Base-by-base conservation (phyloP, 164 flowering plant genomes). In the Chimonanthus salicifolius region DNA sequence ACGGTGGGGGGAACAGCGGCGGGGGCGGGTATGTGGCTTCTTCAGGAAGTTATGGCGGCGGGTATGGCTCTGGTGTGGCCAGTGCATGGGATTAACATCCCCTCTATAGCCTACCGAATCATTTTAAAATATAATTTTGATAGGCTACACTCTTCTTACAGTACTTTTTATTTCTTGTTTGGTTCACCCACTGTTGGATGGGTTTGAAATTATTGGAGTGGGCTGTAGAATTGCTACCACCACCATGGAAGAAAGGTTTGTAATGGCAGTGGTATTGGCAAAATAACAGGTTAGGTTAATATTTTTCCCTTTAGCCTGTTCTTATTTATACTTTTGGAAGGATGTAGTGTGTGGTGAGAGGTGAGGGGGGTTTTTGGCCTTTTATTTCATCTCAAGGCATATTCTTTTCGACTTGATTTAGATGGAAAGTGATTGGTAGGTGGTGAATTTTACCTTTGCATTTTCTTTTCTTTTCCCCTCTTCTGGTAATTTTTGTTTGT, bases 11-110 rank as follows among this genome's bases (percentile, higher is more conserved):
- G 11, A 78, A 74, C 67, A 74, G 77, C 45, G 74, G 82, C 49
- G 82, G 85, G 72, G 75, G 81, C 48, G 83, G 78, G 13, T 80
- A 83, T 69, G 88, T 82, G 13, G 78, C 69, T 46, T 49, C 74
- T 15, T 48, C 84, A 60, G 84, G 78, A 11, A 80, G 82, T 7
- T 79, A 75, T 54, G 83, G 85, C 3, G 84, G 84, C 21, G 77
- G 81, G 10, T 74, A 80, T 73, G 79, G 82, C 7, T 70, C 84
- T 5, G 85, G 87, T 44, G 85, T 75, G 47, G 71, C 87, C 63
- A 88, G 89, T 74, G 91, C 93, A 2, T 89, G 93, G 93, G 93
- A 89, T 74, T 87, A 74, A 71, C 2, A 4, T 6, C 18, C 46
- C 67, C 16, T 47, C 43, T 71, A n/a, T 70, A 58, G n/a, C 20